Percentiles rank a stretch among this genome's conserved stretches.
Evolutionary conservation across 768 basidiomycete genomes (phyloP).

Genomic region (Leccinum uliginosum): DNA sequence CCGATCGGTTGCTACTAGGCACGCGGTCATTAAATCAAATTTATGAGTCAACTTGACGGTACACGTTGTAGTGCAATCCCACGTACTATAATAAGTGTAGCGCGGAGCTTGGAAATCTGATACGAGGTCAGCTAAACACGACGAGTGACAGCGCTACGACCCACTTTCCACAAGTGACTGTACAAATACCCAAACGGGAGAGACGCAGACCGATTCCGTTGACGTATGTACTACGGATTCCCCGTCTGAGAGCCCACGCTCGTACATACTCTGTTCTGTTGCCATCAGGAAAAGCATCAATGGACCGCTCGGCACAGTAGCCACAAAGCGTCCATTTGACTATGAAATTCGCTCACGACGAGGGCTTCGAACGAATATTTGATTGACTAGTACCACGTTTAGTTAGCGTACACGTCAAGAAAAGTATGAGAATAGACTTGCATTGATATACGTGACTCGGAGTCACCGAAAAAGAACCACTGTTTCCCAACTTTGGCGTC

Average conservation of each 20-base stretch:
- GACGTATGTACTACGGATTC: conserved; percentile 49
- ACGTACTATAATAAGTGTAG: too few relatives aligned
- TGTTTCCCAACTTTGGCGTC: conserved; percentile 32
- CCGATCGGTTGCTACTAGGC: background rate
- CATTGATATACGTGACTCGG: too few relatives aligned
- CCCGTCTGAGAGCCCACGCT: conserved; percentile 63
- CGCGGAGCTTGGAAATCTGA: too few relatives aligned
- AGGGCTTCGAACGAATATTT: conserved; percentile 62
- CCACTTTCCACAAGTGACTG: conserved; percentile 46
- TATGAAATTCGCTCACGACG: conserved; percentile 79
- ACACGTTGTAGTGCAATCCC: too few relatives aligned
- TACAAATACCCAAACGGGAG: conserved; percentile 40
- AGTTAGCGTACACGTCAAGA: too few relatives aligned
- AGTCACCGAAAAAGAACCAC: too few relatives aligned
- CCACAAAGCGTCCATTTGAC: conserved; percentile 58
- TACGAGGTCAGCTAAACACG: background rate
- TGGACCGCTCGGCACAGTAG: conserved; percentile 53
- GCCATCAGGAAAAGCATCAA: conserved; percentile 44
- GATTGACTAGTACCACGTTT: too few relatives aligned
- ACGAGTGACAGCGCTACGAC: conserved; percentile 4
- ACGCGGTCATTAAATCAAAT: too few relatives aligned
- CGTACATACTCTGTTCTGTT: conserved; percentile 84
- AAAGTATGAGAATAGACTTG: too few relatives aligned
- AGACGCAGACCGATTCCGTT: conserved; percentile 54
- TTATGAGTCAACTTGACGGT: too few relatives aligned